These are phyloP conservation scores for Logfia minima DNA, from an alignment of 129 eudicot species.

Conservation along the genomic window DNA sequence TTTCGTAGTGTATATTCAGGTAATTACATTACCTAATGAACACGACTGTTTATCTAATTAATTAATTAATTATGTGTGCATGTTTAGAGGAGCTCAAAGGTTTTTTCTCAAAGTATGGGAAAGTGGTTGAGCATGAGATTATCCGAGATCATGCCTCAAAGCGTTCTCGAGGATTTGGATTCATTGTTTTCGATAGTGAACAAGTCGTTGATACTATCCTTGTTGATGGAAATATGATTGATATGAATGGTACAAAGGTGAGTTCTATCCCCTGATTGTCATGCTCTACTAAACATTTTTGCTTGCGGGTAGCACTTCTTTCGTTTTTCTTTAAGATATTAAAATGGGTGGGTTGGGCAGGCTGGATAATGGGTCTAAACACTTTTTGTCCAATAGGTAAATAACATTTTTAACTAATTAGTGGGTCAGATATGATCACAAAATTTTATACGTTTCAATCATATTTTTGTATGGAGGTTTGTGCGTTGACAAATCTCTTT, in stretches of 20 bases:
- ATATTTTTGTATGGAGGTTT: neutral
- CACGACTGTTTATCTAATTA: neutral
- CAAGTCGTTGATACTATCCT: conserved; percentile 75
- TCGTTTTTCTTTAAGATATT: neutral
- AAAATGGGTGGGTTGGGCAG: neutral
- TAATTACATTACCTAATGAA: neutral
- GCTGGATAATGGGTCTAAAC: neutral
- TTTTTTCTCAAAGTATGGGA: conserved; percentile 89
- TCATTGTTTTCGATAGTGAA: conserved; percentile 78
- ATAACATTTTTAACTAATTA: neutral
- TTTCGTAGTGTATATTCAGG: neutral
- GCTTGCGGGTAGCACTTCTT: neutral
- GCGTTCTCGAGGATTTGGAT: conserved; percentile 96
- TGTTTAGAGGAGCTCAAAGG: conserved; percentile 64
- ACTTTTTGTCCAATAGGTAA: neutral
- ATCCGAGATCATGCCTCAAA: conserved; percentile 85
- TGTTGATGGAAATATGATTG: conserved; percentile 83
- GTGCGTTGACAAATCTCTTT: neutral
- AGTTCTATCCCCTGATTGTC: conserved; percentile 26
- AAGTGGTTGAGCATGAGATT: conserved; percentile 88
- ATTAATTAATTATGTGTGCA: neutral
- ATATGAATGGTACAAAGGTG: conserved; percentile 81
- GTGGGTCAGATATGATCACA: neutral
- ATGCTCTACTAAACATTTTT: neutral
- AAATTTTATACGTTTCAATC: no score